Percentiles rank a stretch among this genome's conserved stretches.
These are phyloP conservation scores for Corynespora cassiicola DNA, from an alignment of 2,329 filamentous ascomycete genomes.

Conservation along the genomic window DNA sequence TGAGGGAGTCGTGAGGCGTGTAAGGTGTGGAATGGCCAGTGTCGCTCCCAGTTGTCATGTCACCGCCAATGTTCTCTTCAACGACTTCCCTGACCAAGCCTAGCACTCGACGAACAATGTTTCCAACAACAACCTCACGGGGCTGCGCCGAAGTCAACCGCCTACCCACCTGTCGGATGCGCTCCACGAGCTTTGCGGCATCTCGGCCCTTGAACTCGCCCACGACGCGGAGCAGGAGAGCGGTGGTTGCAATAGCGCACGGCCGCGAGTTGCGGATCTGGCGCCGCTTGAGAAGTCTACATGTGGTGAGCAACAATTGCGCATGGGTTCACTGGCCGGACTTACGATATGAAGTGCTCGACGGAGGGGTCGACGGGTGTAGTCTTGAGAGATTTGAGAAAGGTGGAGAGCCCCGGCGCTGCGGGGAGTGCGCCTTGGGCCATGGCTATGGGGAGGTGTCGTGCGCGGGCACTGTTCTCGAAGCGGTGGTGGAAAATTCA, in stretches of 20 bases:
- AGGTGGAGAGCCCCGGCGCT: slow-evolving; percentile 78
- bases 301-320: slow-evolving; percentile 12
- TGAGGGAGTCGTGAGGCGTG: slow-evolving; percentile 42
- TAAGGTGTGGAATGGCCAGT: slow-evolving; percentile 58
- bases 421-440: slow-evolving; percentile 40
- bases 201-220: slow-evolving; percentile 80
- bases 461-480: too few relatives aligned
- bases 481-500: too few relatives aligned
- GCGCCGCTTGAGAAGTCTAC: slow-evolving; percentile 83
- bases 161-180: slow-evolving; percentile 79
- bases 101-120: slow-evolving; percentile 89
- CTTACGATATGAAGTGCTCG: slow-evolving; percentile 82
- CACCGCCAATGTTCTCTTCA: slow-evolving; percentile 76
- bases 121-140: slow-evolving; percentile 89
- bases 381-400: slow-evolving; percentile 78
- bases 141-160: slow-evolving; percentile 84
- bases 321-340: slow-evolving; percentile 19
- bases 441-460: too few relatives aligned
- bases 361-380: slow-evolving; percentile 81
- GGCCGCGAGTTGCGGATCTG: slow-evolving; percentile 88
- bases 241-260: slow-evolving; percentile 89
- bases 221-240: slow-evolving; percentile 86
- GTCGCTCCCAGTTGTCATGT: slow-evolving; percentile 65
- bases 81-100: slow-evolving; percentile 92
- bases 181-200: slow-evolving; percentile 77